A percentile compares a stretch with the other conserved stretches of the same genome.
Evolutionary conservation across 1,139 yeast genomes (phyloP).

Genomic region (Yamadazyma buinensis): DNA sequence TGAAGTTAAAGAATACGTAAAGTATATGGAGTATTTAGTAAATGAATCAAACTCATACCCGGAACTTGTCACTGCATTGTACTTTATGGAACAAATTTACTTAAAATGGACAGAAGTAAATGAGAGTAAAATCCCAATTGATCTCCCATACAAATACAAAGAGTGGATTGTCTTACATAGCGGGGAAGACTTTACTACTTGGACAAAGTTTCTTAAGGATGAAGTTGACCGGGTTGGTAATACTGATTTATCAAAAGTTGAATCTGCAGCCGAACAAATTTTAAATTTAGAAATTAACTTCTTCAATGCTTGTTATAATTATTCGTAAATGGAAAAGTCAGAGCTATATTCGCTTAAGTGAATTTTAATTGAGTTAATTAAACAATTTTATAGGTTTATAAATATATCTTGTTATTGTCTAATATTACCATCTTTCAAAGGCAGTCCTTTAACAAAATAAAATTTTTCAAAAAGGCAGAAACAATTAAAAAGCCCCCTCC

Average conservation of each 20-base stretch:
- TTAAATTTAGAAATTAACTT: constrained; percentile 40
- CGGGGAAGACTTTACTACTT: constrained; percentile 41
- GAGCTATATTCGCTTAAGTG: too few species aligned
- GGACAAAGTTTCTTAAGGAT: constrained; percentile 42
- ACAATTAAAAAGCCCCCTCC: too few species aligned
- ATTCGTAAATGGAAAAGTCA: background rate
- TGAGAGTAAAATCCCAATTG: constrained; percentile 17
- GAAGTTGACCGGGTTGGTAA: constrained; percentile 41
- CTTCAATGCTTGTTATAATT: constrained; percentile 43
- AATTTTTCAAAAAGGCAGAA: too few species aligned
- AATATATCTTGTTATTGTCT: too few species aligned
- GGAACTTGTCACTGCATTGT: constrained; percentile 42
- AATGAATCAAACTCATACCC: constrained; percentile 30
- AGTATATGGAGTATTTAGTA: constrained; percentile 28
- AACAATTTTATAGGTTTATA: too few species aligned
- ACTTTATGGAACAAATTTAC: constrained; percentile 49
- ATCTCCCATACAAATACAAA: constrained; percentile 40
- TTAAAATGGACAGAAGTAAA: constrained; percentile 48
- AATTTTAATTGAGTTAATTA: too few species aligned
- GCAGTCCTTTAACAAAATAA: too few species aligned
- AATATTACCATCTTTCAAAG: too few species aligned
- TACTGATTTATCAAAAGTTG: constrained; percentile 20
- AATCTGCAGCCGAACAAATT: constrained; percentile 29
- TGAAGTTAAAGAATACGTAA: constrained; percentile 36
- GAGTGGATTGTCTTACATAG: constrained; percentile 53